phyloP scores from a whole-genome alignment of 1,284 basidiomycete species.

The Fomitopsis betulina region DNA sequence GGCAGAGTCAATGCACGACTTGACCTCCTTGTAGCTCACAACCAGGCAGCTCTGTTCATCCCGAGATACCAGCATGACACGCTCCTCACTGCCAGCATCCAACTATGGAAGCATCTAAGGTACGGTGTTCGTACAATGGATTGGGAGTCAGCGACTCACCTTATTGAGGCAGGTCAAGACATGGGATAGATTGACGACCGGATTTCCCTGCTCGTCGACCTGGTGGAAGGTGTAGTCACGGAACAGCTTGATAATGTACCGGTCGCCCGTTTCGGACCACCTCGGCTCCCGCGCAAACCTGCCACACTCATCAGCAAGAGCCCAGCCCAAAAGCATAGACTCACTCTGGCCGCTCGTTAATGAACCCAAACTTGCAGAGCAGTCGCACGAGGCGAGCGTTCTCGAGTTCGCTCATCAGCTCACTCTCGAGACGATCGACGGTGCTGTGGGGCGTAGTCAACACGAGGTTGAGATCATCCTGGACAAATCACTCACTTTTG shows the following conservation, averaged over 20 bases:
- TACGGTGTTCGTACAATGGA: neutral
- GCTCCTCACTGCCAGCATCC: conserved; percentile 90
- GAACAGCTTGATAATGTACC: conserved; percentile 98
- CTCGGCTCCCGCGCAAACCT: conserved; percentile 93
- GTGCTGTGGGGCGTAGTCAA: conserved; percentile 41
- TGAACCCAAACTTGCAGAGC: conserved; percentile 94
- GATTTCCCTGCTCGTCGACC: conserved; percentile 86
- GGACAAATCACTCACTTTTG: conserved; percentile 53
- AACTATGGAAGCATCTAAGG: conserved; percentile 45
- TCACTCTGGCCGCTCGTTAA: conserved; percentile 97
- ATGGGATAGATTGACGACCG: conserved; percentile 87
- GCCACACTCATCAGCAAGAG: neutral
- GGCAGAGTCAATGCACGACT: conserved; percentile 78
- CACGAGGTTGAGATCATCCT: neutral
- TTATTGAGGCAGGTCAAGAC: conserved; percentile 92
- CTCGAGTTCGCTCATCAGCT: conserved; percentile 90
- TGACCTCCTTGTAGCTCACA: conserved; percentile 92
- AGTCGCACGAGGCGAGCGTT: conserved; percentile 93
- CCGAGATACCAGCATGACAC: conserved; percentile 89
- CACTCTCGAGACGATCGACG: conserved; percentile 79
- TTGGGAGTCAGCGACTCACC: conserved; percentile 33
- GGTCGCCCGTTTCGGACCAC: conserved; percentile 98
- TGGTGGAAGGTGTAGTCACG: conserved; percentile 98
- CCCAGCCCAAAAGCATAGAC: conserved; percentile 24
- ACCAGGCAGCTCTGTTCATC: conserved; percentile 97